Conservation (phyloP, 352 stramenopile genomes). For the Phytophthora agathidicida region DNA sequence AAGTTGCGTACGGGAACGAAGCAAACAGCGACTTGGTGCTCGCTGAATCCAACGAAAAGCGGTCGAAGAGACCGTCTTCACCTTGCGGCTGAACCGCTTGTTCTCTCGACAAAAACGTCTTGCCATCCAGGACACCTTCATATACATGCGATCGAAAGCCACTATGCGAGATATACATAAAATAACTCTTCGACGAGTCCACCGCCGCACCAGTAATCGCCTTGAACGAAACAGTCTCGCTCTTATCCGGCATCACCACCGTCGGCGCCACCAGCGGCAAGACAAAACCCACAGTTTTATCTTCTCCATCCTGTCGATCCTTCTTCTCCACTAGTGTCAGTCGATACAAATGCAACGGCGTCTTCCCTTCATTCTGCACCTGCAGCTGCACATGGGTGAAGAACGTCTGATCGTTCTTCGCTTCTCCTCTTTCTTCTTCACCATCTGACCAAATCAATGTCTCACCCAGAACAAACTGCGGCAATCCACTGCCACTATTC, state of each 20-base stretch:
- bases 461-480: constrained; percentile 42
- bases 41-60: constrained; percentile 33
- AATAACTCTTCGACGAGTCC: constrained; percentile 37
- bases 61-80: constrained; percentile 41
- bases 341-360: constrained; percentile 54
- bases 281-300: constrained; percentile 20
- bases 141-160: constrained; percentile 59
- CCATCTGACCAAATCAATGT: constrained; percentile 44
- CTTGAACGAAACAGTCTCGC: constrained; percentile 34
- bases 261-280: constrained; percentile 38
- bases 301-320: neutral
- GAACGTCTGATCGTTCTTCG: constrained; percentile 22
- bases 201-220: constrained; percentile 32
- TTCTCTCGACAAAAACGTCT: constrained; percentile 40
- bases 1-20: constrained; percentile 53
- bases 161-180: constrained; percentile 71
- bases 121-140: constrained; percentile 48
- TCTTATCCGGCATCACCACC: constrained; percentile 35
- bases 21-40: constrained; percentile 36
- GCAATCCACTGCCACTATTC: constrained; percentile 44
- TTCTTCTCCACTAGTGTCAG: constrained; percentile 34
- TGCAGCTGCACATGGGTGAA: constrained; percentile 43
- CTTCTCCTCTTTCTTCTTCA: constrained; percentile 8
- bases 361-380: constrained; percentile 48
- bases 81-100: constrained; percentile 33